Evolutionary conservation across 2,329 filamentous ascomycete genomes (phyloP).

Genomic region (Monosporascus sp.): DNA sequence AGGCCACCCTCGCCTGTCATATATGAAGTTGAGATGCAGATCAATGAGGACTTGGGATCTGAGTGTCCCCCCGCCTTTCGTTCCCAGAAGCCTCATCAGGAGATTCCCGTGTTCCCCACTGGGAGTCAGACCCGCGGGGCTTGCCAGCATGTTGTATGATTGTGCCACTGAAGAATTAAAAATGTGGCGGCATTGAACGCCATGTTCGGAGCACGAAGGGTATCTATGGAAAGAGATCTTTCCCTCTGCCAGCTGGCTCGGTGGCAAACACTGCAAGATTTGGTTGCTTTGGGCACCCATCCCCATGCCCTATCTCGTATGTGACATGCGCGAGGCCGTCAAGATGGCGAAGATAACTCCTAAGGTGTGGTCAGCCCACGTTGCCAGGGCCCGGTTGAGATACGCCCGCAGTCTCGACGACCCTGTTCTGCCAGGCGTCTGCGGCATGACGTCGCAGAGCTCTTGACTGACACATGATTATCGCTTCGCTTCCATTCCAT

Average conservation of each 20-base stretch:
- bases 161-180: too few species aligned
- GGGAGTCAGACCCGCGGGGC: too few species aligned
- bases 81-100: neutral
- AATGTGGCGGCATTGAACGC: too few species aligned
- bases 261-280: neutral
- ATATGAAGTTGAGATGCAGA: neutral
- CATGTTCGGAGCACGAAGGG: too few species aligned
- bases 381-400: neutral
- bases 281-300: neutral
- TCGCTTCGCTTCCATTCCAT: neutral
- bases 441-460: too few species aligned
- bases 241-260: neutral
- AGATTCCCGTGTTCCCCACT: too few species aligned
- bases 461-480: too few species aligned
- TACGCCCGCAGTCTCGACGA: neutral
- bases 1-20: neutral
- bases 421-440: neutral
- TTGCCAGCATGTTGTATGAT: too few species aligned
- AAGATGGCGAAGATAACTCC: neutral
- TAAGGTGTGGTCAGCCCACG: neutral
- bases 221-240: too few species aligned
- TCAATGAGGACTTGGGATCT: neutral
- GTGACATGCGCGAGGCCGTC: neutral
- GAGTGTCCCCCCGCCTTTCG: neutral
- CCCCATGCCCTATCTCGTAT: neutral